These are phyloP conservation scores for Phytophthora pistaciae DNA, from an alignment of 352 stramenopile species.

Conservation along the genomic window DNA sequence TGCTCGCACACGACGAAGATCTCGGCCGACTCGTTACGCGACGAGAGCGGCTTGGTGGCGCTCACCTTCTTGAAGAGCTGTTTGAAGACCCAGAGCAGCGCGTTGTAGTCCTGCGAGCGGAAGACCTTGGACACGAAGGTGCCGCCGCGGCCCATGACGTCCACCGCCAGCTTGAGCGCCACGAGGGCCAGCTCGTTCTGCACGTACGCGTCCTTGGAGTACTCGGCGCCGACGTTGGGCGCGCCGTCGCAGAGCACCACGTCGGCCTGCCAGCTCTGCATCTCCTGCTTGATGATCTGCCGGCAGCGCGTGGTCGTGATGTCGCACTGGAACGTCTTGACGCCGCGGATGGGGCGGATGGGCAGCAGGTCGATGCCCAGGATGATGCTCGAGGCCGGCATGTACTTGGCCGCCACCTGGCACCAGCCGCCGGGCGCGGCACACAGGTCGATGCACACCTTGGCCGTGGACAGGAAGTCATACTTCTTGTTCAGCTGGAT, in stretches of 20 bases:
- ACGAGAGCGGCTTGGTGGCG: slow-evolving; percentile 98
- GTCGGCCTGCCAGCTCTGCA: slow-evolving; percentile 94
- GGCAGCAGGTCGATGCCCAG: slow-evolving; percentile 98
- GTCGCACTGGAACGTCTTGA: slow-evolving; percentile 98
- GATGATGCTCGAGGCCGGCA: slow-evolving; percentile 96
- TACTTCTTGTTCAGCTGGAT: slow-evolving; percentile 99
- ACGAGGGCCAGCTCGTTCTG: slow-evolving; percentile 98
- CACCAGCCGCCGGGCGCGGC: slow-evolving; percentile 99
- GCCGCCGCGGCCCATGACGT: slow-evolving; percentile 95
- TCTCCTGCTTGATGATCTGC: slow-evolving; percentile 94
- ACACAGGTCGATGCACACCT: slow-evolving; percentile 99
- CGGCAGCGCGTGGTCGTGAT: slow-evolving; percentile 94
- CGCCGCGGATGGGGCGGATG: slow-evolving; percentile 96
- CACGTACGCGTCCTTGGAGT: slow-evolving; percentile 99
- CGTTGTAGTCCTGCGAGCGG: slow-evolving; percentile 98
- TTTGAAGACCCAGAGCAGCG: slow-evolving; percentile 98
- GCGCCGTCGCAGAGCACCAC: slow-evolving; percentile 99
- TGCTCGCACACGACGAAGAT: slow-evolving; percentile 99
- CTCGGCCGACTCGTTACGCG: slow-evolving; percentile 98
- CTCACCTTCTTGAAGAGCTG: slow-evolving; percentile 99
- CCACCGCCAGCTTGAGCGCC: slow-evolving; percentile 97
- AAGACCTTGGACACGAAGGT: slow-evolving; percentile 98
- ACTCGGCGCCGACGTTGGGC: slow-evolving; percentile 98
- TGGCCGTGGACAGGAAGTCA: slow-evolving; percentile 96
- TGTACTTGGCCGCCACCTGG: slow-evolving; percentile 93